Base-by-base conservation (phyloP, 805 yeast genomes). In the Yarrowia osloensis region DNA sequence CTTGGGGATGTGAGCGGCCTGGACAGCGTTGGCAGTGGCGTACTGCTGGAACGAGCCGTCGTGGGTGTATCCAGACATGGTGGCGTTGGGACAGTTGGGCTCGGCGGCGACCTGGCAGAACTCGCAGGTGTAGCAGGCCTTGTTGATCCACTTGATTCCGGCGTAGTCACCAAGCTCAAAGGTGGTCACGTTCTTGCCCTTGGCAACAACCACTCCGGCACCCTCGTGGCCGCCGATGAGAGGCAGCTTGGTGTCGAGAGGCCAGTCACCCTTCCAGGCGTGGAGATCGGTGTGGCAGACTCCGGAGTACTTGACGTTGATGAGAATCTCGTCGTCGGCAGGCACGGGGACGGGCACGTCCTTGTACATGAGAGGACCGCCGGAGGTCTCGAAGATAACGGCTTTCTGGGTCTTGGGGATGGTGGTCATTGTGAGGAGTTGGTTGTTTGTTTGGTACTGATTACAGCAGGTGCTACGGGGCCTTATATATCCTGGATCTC, bases 181-280 rank as follows among this genome's bases (percentile, higher is more conserved):
- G 35, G 54, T 49, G 54, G 54, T 49, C 54, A 49, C 54, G 37
- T 49, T 49, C 54, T 49, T 49, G 54, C 54, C 54, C 54, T 28
- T 49, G 54, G 54, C 54, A n/a, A 49, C 96, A 44, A 97, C 91
- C 77, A 90, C 86, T 79, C 97, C 97, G 35, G 96, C 97, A 81
- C 97, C 96, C 80, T 89, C 96, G 80, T 89, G 96, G 73, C 96
- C 96, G 70, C 94, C 95, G 61, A 89, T 91, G 72, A 88, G 80
- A 26, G 94, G 94, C 69, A 88, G 81, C 76, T 87, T 88, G 71
- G 88, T 85, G 70, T 80, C 85, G 77, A 88, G 81, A 59, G 96
- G 95, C 96, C 96, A 91, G 80, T 91, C 97, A 74, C 85, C 57
- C 57, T 50, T 50, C 57, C 57, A 50, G 40, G 57, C 57, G 21